Evolutionary conservation across 495 filamentous ascomycete species (phyloP), one percentile per base, ranked within the genome.

Genomic region (Penicillium roqueforti): DNA sequence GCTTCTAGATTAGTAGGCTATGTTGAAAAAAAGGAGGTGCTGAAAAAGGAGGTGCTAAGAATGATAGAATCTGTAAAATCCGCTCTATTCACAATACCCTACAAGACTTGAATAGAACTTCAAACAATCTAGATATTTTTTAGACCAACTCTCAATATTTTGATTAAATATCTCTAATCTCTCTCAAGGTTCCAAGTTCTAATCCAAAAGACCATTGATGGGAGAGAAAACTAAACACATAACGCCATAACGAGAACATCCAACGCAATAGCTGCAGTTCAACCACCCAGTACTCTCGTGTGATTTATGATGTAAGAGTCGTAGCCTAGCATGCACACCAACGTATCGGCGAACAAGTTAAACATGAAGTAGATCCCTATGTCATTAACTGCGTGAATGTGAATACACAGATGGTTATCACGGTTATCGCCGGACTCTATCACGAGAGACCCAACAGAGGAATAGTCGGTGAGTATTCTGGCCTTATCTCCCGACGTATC

Each of bases 401-500:
- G n/a, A 38, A 19, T 11, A 3, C 23, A n/a, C 4, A 20, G 8
- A 28, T 22, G 4, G 36, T 25, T 28, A 26, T 28, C 14, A 45
- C 42, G 42, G 23, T 26, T 50, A 50, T 28, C 47, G 5, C 8
- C 47, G 47, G 47, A 20, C 6, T 36, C 39, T 16, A 29, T 22
- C n/a, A n/a, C 18, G 3, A 10, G 7, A 45, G 2, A 26, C 23
- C n/a, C 23, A 6, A 28, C 0, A 10, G 5, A 29, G n/a, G 20
- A 50, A 50, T 50, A 40, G 47, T 29, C 47, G 47, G 47, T 50
- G 47, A 40, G 37, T 29, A 16, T 42, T 11, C 10, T 22, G 5
- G 26, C 16, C 23, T 13, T 38, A 38, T 18, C 14, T 49, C 4
- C 22, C 18, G 34, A 25, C 31, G 25, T 40, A 40, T 26, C 7